Conservation (phyloP, 2,329 filamentous ascomycete species). For the Beauveria brongniartii region DNA sequence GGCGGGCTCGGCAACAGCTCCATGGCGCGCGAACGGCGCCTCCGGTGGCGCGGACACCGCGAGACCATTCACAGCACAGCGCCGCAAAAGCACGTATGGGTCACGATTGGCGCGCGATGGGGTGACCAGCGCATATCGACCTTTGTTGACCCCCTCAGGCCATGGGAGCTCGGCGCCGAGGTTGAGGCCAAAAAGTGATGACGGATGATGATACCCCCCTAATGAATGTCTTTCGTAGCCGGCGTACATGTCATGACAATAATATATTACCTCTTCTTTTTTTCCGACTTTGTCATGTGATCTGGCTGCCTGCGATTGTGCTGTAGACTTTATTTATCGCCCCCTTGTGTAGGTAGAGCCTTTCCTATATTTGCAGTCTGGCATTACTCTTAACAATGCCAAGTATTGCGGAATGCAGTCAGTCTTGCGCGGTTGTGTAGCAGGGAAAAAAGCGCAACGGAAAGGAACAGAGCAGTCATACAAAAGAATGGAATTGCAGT, state of each 20-base stretch:
- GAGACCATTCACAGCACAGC: constrained; percentile 43
- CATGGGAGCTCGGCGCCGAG: constrained; percentile 46
- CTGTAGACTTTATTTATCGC: no score
- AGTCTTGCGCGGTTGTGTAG: no score
- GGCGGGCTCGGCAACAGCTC: constrained; percentile 62
- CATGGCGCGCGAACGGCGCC: constrained; percentile 45
- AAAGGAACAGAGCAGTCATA: no score
- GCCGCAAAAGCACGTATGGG: constrained; percentile 59
- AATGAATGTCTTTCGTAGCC: constrained; percentile 4
- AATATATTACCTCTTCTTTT: constrained; percentile 15
- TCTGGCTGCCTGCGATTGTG: no score
- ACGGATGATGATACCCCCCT: constrained; percentile 3
- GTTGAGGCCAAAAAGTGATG: constrained; percentile 32
- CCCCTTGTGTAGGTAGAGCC: no score
- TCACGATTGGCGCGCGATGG: constrained; percentile 56
- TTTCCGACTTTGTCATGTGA: background rate
- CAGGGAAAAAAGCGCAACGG: no score
- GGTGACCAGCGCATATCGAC: constrained; percentile 49
- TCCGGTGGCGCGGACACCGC: constrained; percentile 51
- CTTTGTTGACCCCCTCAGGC: constrained; percentile 46
- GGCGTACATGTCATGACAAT: constrained; percentile 7
- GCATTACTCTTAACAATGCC: no score
- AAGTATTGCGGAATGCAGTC: no score
- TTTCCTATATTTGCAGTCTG: no score
- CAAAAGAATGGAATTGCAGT: no score